These are phyloP conservation scores for Beauveria brongniartii DNA, from an alignment of 2,329 filamentous ascomycete species.

Conservation along the genomic window DNA sequence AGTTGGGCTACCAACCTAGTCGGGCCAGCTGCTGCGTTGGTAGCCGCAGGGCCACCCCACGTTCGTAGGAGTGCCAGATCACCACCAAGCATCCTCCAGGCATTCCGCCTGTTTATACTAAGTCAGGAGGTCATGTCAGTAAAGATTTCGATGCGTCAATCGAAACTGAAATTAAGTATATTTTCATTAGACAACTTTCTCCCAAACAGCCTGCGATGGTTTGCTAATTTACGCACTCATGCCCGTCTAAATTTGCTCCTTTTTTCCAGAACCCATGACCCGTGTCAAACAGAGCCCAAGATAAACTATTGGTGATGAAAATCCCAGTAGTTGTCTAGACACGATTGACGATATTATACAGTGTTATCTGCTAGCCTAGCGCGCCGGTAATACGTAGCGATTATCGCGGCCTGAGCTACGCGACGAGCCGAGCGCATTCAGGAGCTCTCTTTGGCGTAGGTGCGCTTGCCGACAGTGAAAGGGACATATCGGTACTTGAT, in stretches of 20 bases:
- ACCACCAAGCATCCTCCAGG: not conserved
- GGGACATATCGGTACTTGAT: conserved; percentile 99
- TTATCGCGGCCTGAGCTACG: not conserved
- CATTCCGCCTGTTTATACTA: not conserved
- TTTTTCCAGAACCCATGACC: conserved; percentile 8
- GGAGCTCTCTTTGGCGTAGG: conserved; percentile 59
- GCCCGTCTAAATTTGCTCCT: conserved; percentile 10
- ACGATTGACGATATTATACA: conserved; percentile 2
- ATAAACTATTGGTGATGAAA: too few relatives aligned
- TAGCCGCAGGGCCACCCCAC: conserved; percentile 4
- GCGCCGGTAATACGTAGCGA: not conserved
- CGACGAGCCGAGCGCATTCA: conserved; percentile 16
- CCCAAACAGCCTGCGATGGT: not conserved
- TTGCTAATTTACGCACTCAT: not conserved
- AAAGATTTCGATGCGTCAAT: not conserved
- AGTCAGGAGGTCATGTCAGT: not conserved
- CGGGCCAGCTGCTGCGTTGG: not conserved
- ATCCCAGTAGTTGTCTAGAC: not conserved
- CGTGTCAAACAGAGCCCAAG: not conserved
- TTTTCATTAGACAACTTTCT: conserved; percentile 12
- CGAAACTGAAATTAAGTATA: conserved; percentile 8
- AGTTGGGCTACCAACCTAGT: not conserved
- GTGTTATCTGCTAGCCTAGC: not conserved
- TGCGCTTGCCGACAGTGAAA: conserved; percentile 84
- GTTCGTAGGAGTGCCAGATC: not conserved